phyloP scores from a whole-genome alignment of 306 rosid species.

The Vicia faba region DNA sequence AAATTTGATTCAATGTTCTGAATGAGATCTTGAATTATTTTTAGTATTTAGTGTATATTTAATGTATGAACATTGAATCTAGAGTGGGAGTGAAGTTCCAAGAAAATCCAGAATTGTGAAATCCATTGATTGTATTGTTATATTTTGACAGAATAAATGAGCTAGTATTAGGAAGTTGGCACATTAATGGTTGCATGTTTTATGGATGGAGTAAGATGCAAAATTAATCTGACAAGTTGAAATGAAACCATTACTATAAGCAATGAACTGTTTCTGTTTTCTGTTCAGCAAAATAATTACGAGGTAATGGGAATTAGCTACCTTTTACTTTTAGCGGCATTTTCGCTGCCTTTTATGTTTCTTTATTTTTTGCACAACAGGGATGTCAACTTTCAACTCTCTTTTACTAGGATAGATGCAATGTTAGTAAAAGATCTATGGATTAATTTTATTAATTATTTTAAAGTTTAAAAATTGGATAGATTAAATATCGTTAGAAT shows the following conservation, averaged over 20 bases:
- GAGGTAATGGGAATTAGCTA: neutral
- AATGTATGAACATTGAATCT: neutral
- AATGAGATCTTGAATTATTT: conserved; percentile 3
- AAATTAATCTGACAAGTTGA: conserved; percentile 22
- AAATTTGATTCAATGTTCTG: neutral
- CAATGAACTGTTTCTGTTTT: neutral
- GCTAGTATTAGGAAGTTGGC: conserved; percentile 8
- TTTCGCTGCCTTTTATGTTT: neutral
- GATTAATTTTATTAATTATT: too few relatives aligned
- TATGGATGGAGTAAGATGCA: conserved; percentile 12
- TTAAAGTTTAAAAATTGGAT: too few relatives aligned
- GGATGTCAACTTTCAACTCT: too few relatives aligned
- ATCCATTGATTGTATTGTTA: neutral
- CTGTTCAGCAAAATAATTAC: neutral
- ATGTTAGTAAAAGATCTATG: too few relatives aligned
- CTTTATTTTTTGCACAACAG: neutral
- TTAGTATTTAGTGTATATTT: conserved; percentile 3
- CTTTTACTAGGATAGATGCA: too few relatives aligned
- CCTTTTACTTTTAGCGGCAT: neutral
- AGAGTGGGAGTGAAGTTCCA: conserved; percentile 7
- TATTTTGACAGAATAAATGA: neutral
- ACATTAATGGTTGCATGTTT: conserved; percentile 30
- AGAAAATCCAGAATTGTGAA: conserved; percentile 21
- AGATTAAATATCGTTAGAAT: too few relatives aligned
- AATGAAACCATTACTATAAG: conserved; percentile 19